Base-by-base conservation (phyloP, 1,284 basidiomycete genomes). In the Puccinia horiana region DNA sequence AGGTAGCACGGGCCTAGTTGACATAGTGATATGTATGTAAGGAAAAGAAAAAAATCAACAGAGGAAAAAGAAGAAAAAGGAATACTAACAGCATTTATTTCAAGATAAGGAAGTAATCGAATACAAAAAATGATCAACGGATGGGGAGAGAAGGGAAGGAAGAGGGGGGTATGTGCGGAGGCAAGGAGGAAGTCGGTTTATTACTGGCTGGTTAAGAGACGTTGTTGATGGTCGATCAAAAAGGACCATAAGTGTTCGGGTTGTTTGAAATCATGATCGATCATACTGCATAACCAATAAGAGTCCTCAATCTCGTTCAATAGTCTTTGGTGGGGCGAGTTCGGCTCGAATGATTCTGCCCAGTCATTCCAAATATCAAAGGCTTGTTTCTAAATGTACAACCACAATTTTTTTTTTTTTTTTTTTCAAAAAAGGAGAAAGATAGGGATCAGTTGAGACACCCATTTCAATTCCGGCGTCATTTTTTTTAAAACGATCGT, bases 301-400 rank as follows among this genome's bases (percentile, higher is more conserved):
- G 91, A 89, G 77, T 92, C 89, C 76, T 91, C 89, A 42, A 98
- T 90, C 9, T 87, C 84, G 79, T 96, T 92, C 35, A 99, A 89
- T 32, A 96, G 86, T 76, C 88, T 88, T 76, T 94, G 90, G 81
- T 95, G 92, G 9, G 90, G 88, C 0, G 95, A 95, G 11, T 87
- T 89, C 0, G 93, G 92, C 0, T 92, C 91, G 86, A 95, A 98
- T 83, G 94, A 92, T 35, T 92, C 90, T 26, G 94, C 92, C 96
- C 97, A 99, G 84, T 96, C 93, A 1, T 90, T 90, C 96, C 96
- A 99, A 84, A 97, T 96, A 11, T 92, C 93, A 86, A 98, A 99
- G 0, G 95, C 96, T 87, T 99, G 97, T 58, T 97, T 94, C 94
- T 96, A 85, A n/a, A n/a, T n/a, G n/a, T n/a, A n/a, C n/a, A n/a